Evolutionary conservation across 768 basidiomycete genomes (phyloP).

Genomic region (Tulasnella sp.): DNA sequence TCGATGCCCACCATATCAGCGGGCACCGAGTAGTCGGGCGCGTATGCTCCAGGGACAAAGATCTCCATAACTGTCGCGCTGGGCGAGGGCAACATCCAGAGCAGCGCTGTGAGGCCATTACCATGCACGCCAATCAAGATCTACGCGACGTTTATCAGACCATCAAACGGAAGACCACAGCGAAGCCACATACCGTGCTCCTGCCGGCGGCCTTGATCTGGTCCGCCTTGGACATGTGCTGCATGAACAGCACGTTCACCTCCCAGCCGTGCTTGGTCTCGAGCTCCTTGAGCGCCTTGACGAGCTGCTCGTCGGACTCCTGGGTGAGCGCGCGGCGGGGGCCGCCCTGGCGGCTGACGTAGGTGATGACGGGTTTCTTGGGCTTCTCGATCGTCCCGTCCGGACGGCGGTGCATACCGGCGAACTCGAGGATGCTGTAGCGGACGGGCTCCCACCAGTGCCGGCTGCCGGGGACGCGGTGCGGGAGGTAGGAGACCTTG

Average conservation of each 20-base stretch:
- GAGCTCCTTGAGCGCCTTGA: slow-evolving; percentile 25
- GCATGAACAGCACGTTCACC: slow-evolving; percentile 31
- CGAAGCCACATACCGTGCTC: slow-evolving; percentile 24
- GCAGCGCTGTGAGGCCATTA: slow-evolving; percentile 69
- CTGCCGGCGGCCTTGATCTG: slow-evolving; percentile 29
- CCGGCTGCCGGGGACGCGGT: slow-evolving; percentile 18
- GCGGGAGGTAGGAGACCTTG: slow-evolving; percentile 27
- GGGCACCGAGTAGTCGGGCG: slow-evolving; percentile 80
- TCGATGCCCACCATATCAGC: too few species aligned
- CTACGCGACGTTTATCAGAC: slow-evolving; percentile 26
- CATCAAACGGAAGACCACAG: background rate
- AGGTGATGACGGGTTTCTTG: slow-evolving; percentile 30
- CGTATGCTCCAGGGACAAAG: slow-evolving; percentile 68
- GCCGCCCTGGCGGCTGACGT: slow-evolving; percentile 31
- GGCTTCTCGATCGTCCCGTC: slow-evolving; percentile 24
- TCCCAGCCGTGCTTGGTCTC: slow-evolving; percentile 29
- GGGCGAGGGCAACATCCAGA: slow-evolving; percentile 66
- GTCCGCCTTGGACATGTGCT: slow-evolving; percentile 29
- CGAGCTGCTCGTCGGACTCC: slow-evolving; percentile 27
- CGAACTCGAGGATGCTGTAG: background rate
- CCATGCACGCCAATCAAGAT: slow-evolving; percentile 63
- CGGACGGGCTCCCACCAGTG: slow-evolving; percentile 8
- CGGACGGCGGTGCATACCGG: background rate
- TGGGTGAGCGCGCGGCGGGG: slow-evolving; percentile 28
- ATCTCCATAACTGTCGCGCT: slow-evolving; percentile 77